Base-by-base conservation (phyloP, 768 basidiomycete species). In the Lactarius trivialis region DNA sequence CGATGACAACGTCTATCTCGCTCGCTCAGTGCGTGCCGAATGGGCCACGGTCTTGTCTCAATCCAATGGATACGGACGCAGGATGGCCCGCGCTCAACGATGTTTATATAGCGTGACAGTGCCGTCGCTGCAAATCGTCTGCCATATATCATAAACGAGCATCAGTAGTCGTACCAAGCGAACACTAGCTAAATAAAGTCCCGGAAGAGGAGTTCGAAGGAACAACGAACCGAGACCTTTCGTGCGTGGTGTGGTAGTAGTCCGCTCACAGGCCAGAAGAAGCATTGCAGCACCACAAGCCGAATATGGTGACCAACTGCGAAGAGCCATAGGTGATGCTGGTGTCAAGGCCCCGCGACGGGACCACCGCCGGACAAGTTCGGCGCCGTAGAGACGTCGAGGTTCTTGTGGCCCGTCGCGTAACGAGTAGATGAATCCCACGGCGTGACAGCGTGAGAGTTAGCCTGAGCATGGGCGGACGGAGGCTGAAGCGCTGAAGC, bases 381-480 rank as follows among this genome's bases (percentile, higher is more conserved):
- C 3, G 82, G 81, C 8, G 81, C 78, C 7, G 74, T 7, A 77
- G 70, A 56, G 62, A 74, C 68, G 49, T 76, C 55, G 57, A 73
- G 59, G 69, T 79, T 78, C 50, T 66, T 67, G 72, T 85, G 82
- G 45, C 73, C 75, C 2, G 80, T 80, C 7, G 69, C 62, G 53
- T 77, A 82, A 72, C 32, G 71, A 60, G 72, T 81, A 83, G 60
- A 85, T 6, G 33, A 34, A 34, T 34, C 33, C 33, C 8, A 7
- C 33, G 33, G 33, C 33, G 8, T 7, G 33, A 9, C 33, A 34
- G 33, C 32, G 32, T 34, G 33, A 34, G 33, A 34, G 33, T 32
- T 32, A 32, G 8, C 32, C 8, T 32, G 32, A 32, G 32, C n/a
- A n/a, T n/a, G n/a, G n/a, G n/a, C n/a, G n/a, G n/a, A n/a, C n/a